These are phyloP conservation scores for Zygosaccharomyces sapae DNA, from an alignment of 1,139 yeast genomes.

Conservation along the genomic window DNA sequence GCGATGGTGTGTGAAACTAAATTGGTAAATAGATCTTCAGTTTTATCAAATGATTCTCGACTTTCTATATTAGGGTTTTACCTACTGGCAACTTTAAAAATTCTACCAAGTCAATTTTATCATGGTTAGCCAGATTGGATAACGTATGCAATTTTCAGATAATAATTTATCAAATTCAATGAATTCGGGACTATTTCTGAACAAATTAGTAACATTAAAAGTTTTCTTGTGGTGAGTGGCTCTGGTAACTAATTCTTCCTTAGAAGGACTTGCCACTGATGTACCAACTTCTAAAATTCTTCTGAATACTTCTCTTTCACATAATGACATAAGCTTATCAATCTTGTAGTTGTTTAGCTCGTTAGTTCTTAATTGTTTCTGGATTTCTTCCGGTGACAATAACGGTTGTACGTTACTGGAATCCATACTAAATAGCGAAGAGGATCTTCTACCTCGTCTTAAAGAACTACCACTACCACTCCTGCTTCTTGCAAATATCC, in stretches of 20 bases:
- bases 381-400: conserved; percentile 33
- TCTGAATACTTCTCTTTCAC: conserved; percentile 31
- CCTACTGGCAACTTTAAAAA: conserved; percentile 25
- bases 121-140: conserved; percentile 18
- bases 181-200: conserved; percentile 34
- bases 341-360: conserved; percentile 28
- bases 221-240: conserved; percentile 8
- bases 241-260: conserved; percentile 6
- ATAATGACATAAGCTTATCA: conserved; percentile 32
- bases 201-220: conserved; percentile 25
- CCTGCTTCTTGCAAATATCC: conserved; percentile 35
- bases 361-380: conserved; percentile 24
- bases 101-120: conserved; percentile 23
- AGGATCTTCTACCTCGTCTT: conserved; percentile 27
- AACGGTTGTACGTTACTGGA: conserved; percentile 25
- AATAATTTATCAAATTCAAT: conserved; percentile 28
- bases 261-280: conserved; percentile 23
- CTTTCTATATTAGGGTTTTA: conserved; percentile 18
- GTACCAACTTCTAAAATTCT: conserved; percentile 33
- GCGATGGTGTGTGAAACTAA: conserved; percentile 26
- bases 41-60: conserved; percentile 9
- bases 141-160: conserved; percentile 24
- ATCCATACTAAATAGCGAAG: conserved; percentile 30
- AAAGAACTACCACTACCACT: conserved; percentile 31
- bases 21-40: conserved; percentile 17